Evolutionary conservation across 1,139 yeast species (phyloP).

Genomic region (Suhomyces bolitotheri): DNA sequence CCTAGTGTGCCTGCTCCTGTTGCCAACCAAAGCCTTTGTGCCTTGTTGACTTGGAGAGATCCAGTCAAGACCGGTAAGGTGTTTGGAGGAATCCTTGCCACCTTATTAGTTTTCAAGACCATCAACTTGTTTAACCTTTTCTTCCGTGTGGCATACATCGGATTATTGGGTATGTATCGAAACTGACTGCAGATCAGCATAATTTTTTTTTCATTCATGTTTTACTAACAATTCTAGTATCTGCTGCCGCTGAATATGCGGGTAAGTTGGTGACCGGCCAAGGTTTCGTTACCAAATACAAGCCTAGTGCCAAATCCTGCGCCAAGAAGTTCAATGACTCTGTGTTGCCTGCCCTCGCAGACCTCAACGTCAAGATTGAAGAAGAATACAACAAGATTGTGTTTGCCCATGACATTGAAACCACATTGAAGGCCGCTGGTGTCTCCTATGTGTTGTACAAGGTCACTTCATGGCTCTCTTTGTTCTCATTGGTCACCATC

Average conservation of each 20-base stretch:
- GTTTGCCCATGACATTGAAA: slow-evolving; percentile 65
- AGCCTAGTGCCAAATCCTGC: slow-evolving; percentile 46
- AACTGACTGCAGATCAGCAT: not conserved
- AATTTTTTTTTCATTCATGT: slow-evolving; percentile 15
- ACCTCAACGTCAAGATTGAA: slow-evolving; percentile 45
- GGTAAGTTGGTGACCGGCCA: slow-evolving; percentile 68
- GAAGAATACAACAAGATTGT: slow-evolving; percentile 56
- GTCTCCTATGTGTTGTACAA: slow-evolving; percentile 63
- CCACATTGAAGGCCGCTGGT: slow-evolving; percentile 74
- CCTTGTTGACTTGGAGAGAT: slow-evolving; percentile 77
- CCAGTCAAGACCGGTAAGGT: slow-evolving; percentile 79
- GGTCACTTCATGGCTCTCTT: slow-evolving; percentile 74
- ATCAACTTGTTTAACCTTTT: slow-evolving; percentile 70
- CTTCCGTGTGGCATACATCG: slow-evolving; percentile 54
- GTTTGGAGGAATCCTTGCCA: slow-evolving; percentile 62
- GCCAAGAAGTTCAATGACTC: slow-evolving; percentile 43
- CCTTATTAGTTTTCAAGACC: slow-evolving; percentile 63
- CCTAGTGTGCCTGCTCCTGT: slow-evolving; percentile 15
- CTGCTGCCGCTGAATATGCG: slow-evolving; percentile 70
- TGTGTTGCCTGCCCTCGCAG: slow-evolving; percentile 47
- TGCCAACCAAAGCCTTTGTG: slow-evolving; percentile 12
- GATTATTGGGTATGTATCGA: slow-evolving; percentile 44
- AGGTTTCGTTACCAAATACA: slow-evolving; percentile 68
- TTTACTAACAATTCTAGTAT: slow-evolving; percentile 41
- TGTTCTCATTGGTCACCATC: slow-evolving; percentile 64